Evolutionary conservation across 345 rosid genomes (phyloP), one percentile per base, ranked within the genome.

Genomic region (Salix exigua): DNA sequence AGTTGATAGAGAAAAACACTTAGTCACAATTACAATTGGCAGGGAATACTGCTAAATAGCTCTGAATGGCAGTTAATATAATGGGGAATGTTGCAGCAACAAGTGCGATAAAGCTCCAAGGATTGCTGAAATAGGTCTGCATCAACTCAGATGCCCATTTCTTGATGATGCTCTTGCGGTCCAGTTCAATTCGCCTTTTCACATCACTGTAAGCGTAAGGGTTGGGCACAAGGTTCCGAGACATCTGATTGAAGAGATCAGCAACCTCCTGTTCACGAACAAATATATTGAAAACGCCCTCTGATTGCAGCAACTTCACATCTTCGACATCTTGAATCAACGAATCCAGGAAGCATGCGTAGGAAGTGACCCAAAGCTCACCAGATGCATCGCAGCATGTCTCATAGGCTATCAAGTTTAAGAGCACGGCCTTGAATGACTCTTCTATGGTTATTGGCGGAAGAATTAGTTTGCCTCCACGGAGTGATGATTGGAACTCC

Each of bases 321-420:
- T 82, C 80, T 21, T 76, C 67, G 0, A 80, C 51, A 4, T 69
- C 26, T 19, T 75, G 72, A 10, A 78, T 78, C 19, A 78, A 71
- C 10, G 77, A 63, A 72, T 78, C 85, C 60, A 81, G 14, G 18
- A 77, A 50, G 64, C 60, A 77, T 0, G 75, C 33, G 13, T 65
- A 80, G 7, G 84, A 81, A 23, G 75, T 62, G 48, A 81, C 53
- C 17, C 10, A 66, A 2, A 62, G 74, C 6, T 77, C 74, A 1
- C 80, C 68, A 1, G 28, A 0, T 17, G 38, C 37, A 35, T 77
- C 61, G 2, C 76, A 73, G 60, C 73, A 79, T 66, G 61, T 73
- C 38, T 76, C 85, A 16, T 73, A 76, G 19, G 81, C 81, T 60
- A 77, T 63, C 76, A 83, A 46, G 74, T 83, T 83, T 18, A 76